phyloP scores from a whole-genome alignment of 2,329 filamentous ascomycete genomes.

The Arthroderma sp. region DNA sequence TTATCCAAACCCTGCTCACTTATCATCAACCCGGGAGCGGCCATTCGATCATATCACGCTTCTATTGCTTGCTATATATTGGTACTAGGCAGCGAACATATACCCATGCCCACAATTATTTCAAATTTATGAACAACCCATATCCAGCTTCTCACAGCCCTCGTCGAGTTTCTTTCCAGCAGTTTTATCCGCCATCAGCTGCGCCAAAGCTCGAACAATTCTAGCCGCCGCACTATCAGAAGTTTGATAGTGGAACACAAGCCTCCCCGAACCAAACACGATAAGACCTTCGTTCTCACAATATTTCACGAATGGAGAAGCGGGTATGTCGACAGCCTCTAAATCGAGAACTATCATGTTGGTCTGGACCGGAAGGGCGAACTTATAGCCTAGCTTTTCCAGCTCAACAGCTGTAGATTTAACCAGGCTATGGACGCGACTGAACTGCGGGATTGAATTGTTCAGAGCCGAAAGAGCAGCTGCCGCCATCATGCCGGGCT shows the following conservation, averaged over 20 bases:
- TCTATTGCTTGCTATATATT: no score
- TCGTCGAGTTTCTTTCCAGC: constrained; percentile 11
- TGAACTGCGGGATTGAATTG: constrained; percentile 14
- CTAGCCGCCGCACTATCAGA: constrained; percentile 12
- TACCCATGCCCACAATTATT: no score
- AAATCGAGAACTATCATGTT: constrained; percentile 18
- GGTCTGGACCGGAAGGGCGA: constrained; percentile 16
- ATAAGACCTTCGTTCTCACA: constrained; percentile 12
- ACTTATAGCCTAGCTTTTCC: constrained; percentile 13
- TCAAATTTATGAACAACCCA: no score
- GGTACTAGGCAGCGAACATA: no score
- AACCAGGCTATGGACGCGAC: constrained; percentile 14
- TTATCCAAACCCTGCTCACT: no score
- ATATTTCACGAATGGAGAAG: constrained; percentile 13
- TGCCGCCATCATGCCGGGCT: constrained; percentile 21
- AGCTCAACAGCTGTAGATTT: constrained; percentile 13
- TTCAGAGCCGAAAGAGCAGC: constrained; percentile 15
- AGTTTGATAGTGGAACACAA: constrained; percentile 20
- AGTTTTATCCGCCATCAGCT: constrained; percentile 14
- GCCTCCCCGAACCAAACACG: constrained; percentile 13
- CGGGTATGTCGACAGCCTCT: constrained; percentile 12
- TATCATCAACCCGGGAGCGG: no score
- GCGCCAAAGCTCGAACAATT: constrained; percentile 12
- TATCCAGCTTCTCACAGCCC: not conserved
- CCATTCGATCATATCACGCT: no score